phyloP scores from a whole-genome alignment of 805 yeast species.

The Yamadazyma insecticola region DNA sequence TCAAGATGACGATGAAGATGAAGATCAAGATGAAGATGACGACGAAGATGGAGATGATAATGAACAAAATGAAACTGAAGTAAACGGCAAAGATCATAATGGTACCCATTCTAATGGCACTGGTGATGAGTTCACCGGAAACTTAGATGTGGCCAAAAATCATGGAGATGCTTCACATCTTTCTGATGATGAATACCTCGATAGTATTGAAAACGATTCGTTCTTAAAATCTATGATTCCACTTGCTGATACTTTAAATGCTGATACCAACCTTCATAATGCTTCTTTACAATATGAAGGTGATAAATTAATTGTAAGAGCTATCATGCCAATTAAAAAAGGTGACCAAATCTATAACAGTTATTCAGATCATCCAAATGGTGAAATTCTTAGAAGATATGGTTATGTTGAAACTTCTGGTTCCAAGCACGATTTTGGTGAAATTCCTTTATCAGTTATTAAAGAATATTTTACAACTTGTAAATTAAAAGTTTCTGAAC shows the following conservation, averaged over 20 bases:
- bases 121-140: no score
- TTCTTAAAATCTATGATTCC: slow-evolving; percentile 85
- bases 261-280: slow-evolving; percentile 73
- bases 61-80: slow-evolving; percentile 1
- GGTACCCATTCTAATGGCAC: no score
- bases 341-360: slow-evolving; percentile 83
- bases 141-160: slow-evolving; percentile 2
- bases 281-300: slow-evolving; percentile 59
- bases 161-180: slow-evolving; percentile 5
- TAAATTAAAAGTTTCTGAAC: slow-evolving; percentile 15
- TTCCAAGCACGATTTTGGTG: slow-evolving; percentile 78
- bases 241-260: slow-evolving; percentile 84
- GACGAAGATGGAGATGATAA: slow-evolving; percentile 13
- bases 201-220: slow-evolving; percentile 18
- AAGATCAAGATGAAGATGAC: slow-evolving; percentile 3
- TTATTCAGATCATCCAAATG: slow-evolving; percentile 86
- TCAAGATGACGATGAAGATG: slow-evolving; percentile 6
- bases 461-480: slow-evolving; percentile 27
- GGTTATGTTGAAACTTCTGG: slow-evolving; percentile 82
- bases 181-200: slow-evolving; percentile 11
- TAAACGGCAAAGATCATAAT: no score
- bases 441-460: slow-evolving; percentile 48
- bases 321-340: slow-evolving; percentile 52
- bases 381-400: slow-evolving; percentile 85
- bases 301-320: slow-evolving; percentile 61